Evolutionary conservation across 2,329 filamentous ascomycete genomes (phyloP).

Genomic region (Pseudogymnoascus sp.): DNA sequence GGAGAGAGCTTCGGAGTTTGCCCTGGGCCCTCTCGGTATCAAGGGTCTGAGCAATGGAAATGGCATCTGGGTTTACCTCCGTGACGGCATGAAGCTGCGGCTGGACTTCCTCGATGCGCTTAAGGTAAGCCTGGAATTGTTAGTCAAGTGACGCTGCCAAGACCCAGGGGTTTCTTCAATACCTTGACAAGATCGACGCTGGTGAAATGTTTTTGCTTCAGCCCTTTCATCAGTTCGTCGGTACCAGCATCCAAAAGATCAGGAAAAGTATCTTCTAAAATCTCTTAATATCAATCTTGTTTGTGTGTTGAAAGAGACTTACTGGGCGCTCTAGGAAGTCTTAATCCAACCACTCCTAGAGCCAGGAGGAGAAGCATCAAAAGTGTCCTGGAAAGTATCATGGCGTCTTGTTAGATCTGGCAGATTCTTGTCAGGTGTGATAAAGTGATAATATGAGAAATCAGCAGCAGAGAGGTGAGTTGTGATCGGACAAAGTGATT

Average conservation of each 20-base stretch:
- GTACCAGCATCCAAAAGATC: conserved; percentile 42
- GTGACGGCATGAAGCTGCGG: conserved; percentile 21
- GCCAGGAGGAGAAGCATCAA: neutral
- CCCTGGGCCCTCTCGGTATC: conserved; percentile 24
- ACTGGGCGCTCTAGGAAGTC: neutral
- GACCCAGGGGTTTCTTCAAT: conserved; percentile 34
- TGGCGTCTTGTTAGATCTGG: neutral
- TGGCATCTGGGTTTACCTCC: conserved; percentile 28
- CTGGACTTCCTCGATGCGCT: conserved; percentile 22
- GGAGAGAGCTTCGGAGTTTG: conserved; percentile 33
- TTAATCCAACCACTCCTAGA: neutral
- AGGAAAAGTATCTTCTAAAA: conserved; percentile 21
- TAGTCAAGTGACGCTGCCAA: conserved; percentile 25
- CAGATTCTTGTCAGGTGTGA: neutral
- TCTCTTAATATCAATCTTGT: neutral
- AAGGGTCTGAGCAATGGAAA: conserved; percentile 23
- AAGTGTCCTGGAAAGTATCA: neutral
- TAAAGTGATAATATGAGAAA: neutral
- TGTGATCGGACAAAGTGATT: neutral
- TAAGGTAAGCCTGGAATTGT: conserved; percentile 19
- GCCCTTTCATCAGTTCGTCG: conserved; percentile 41
- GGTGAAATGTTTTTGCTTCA: conserved; percentile 42
- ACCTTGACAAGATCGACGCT: conserved; percentile 47
- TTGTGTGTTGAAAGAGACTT: neutral
- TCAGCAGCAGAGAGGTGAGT: neutral